Evolutionary conservation across 1,284 basidiomycete genomes (phyloP), one percentile per base, ranked within the genome.

Genomic region (Rhodotorula mucilaginosa): DNA sequence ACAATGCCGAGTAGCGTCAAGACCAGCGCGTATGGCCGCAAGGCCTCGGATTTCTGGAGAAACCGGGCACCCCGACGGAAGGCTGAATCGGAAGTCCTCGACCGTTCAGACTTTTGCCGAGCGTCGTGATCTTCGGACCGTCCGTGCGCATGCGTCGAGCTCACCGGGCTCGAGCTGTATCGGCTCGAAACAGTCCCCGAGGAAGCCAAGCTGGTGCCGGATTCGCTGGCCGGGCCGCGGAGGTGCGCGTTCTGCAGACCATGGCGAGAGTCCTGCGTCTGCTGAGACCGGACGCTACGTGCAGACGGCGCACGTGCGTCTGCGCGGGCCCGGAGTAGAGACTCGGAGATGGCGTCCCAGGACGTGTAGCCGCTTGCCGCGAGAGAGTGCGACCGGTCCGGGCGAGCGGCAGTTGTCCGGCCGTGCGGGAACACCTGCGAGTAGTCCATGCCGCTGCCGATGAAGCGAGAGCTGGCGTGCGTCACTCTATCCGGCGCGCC

Each of bases 1-100:
- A 85, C 82, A 1, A 88, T 84, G 3, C 83, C 82, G 0, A 85
- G 80, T 31, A 92, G 79, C 15, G 82, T 63, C 56, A 81, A 82
- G n/a, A 44, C 49, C 1, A 66, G 15, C 31, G 16, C 29, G 18
- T 49, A 44, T 52, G 16, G 51, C 10, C 39, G 18, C 5, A 62
- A 18, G 6, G 16, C 13, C 18, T 51, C 46, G 34, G 58, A 47
- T 23, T 52, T 58, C 19, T 56, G 10, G 29, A 65, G n/a, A 67
- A 69, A 73, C 6, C 44, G 54, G 1, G 49, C 34, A 23, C 26
- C 51, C 18, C 65, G n/a, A 1, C 74, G 52, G 34, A 74, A 26
- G 10, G 70, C 68, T 31, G 61, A 63, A 59, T 73, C 70, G 6
- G 10, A 39, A 39, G 51, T n/a, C 10, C 51, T 23, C 19, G 72